phyloP scores from a whole-genome alignment of 2,329 filamentous ascomycete species.

The Fusarium secorum region DNA sequence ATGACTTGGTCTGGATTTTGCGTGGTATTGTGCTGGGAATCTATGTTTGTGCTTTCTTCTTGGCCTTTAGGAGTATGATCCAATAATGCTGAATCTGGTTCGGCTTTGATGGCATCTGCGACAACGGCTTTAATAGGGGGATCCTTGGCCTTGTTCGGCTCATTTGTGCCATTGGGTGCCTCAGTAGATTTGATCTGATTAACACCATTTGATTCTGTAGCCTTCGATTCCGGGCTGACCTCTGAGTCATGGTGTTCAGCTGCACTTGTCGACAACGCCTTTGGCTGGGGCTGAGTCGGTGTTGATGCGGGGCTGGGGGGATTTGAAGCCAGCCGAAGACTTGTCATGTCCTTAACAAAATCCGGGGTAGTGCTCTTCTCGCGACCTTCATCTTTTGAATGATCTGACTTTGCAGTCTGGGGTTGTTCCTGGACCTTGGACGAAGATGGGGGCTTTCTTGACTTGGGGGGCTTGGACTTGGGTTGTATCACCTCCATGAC shows the following conservation, averaged over 20 bases:
- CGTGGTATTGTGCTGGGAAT: neutral
- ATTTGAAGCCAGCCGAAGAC: constrained; percentile 43
- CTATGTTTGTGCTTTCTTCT: neutral
- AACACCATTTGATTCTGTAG: constrained; percentile 18
- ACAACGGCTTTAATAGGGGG: constrained; percentile 17
- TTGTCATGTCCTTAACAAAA: constrained; percentile 45
- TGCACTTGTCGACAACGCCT: constrained; percentile 30
- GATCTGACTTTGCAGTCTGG: constrained; percentile 1
- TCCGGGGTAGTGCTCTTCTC: constrained; percentile 42
- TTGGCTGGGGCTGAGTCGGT: constrained; percentile 32
- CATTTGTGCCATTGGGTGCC: neutral
- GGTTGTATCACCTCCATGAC: constrained; percentile 55
- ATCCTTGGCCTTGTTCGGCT: neutral
- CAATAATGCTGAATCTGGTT: neutral
- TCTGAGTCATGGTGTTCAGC: constrained; percentile 25
- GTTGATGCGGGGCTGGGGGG: constrained; percentile 31
- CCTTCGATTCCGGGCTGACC: constrained; percentile 22
- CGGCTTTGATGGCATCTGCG: neutral
- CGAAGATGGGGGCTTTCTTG: constrained; percentile 6
- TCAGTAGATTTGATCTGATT: neutral
- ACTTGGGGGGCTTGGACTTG: constrained; percentile 19
- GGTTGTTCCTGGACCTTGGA: constrained; percentile 17
- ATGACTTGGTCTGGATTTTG: neutral
- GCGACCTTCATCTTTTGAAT: constrained; percentile 14
- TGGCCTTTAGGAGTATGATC: neutral